These are phyloP conservation scores for Dalechampia spathulata DNA, from an alignment of 441 rosid species.

Conservation along the genomic window DNA sequence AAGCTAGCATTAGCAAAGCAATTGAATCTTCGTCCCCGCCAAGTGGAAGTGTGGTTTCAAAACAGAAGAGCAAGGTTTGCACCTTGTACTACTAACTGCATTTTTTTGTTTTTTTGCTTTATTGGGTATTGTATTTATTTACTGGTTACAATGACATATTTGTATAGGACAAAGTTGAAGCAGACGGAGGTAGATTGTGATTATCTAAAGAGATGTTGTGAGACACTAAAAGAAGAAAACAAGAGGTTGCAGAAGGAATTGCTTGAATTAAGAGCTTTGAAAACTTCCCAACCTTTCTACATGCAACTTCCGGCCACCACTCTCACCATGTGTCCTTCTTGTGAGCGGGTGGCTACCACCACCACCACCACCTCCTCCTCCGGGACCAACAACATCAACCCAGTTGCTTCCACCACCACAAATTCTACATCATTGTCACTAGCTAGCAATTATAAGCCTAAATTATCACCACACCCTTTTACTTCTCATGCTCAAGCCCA, in stretches of 20 bases:
- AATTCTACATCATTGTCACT: slow-evolving; percentile 11
- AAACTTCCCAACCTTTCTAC: slow-evolving; percentile 71
- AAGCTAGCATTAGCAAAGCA: slow-evolving; percentile 84
- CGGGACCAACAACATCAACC: not conserved
- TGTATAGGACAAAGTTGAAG: slow-evolving; percentile 84
- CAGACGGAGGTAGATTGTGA: slow-evolving; percentile 97
- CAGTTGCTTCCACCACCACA: slow-evolving; percentile 7
- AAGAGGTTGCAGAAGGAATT: slow-evolving; percentile 83
- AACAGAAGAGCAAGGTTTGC: slow-evolving; percentile 87
- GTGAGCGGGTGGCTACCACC: slow-evolving; percentile 77
- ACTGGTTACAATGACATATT: not conserved
- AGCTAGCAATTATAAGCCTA: slow-evolving; percentile 10
- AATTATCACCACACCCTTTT: slow-evolving; percentile 21
- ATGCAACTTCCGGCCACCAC: slow-evolving; percentile 96
- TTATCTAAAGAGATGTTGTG: slow-evolving; percentile 87
- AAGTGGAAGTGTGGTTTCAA: slow-evolving; percentile 99
- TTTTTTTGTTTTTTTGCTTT: not conserved
- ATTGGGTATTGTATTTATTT: not conserved
- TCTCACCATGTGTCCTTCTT: slow-evolving; percentile 97
- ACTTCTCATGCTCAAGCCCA: slow-evolving; percentile 19
- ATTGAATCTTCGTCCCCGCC: slow-evolving; percentile 91
- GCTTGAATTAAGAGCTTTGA: slow-evolving; percentile 77
- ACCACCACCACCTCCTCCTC: slow-evolving; percentile 23
- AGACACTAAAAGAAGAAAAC: slow-evolving; percentile 85
- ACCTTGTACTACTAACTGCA: no score